Evolutionary conservation across 495 filamentous ascomycete genomes (phyloP).

Genomic region (Hypoxylon fuscum): DNA sequence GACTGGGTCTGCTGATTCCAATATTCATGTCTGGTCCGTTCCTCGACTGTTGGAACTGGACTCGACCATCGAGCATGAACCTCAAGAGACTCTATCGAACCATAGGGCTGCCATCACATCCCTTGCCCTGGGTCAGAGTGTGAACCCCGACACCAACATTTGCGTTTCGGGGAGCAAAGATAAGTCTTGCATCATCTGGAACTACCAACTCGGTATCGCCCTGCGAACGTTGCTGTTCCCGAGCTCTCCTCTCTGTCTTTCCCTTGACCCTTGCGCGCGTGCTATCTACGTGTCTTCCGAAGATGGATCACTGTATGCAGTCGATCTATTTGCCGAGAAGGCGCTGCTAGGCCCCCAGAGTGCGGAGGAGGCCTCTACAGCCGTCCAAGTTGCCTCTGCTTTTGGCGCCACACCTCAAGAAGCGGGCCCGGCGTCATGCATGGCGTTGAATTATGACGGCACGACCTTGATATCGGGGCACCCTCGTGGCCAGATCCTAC

Average conservation of each 20-base stretch:
- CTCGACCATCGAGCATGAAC: slow-evolving; percentile 60
- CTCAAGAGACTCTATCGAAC: slow-evolving; percentile 75
- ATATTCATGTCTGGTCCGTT: slow-evolving; percentile 89
- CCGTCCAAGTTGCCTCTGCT: slow-evolving; percentile 65
- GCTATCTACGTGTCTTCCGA: slow-evolving; percentile 84
- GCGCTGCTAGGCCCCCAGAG: slow-evolving; percentile 64
- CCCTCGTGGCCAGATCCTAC: slow-evolving; percentile 75
- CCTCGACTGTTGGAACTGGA: slow-evolving; percentile 71
- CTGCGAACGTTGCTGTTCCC: slow-evolving; percentile 84
- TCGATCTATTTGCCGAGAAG: slow-evolving; percentile 74
- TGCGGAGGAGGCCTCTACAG: slow-evolving; percentile 58
- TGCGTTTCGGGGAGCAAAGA: slow-evolving; percentile 82
- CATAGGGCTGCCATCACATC: slow-evolving; percentile 83
- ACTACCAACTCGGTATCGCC: slow-evolving; percentile 77
- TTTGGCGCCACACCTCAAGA: slow-evolving; percentile 71
- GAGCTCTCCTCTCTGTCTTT: slow-evolving; percentile 72
- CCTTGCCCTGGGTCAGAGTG: slow-evolving; percentile 71
- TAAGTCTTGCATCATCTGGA: slow-evolving; percentile 86
- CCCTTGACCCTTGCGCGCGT: slow-evolving; percentile 83
- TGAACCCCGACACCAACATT: slow-evolving; percentile 70
- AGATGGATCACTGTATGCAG: slow-evolving; percentile 82
- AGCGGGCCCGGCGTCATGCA: slow-evolving; percentile 66
- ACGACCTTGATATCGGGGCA: slow-evolving; percentile 84
- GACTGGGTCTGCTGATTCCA: slow-evolving; percentile 88
- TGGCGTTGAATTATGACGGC: slow-evolving; percentile 82